Evolutionary conservation across 345 rosid species (phyloP), one percentile per base, ranked within the genome.

Genomic region (Moringa oleifera): DNA sequence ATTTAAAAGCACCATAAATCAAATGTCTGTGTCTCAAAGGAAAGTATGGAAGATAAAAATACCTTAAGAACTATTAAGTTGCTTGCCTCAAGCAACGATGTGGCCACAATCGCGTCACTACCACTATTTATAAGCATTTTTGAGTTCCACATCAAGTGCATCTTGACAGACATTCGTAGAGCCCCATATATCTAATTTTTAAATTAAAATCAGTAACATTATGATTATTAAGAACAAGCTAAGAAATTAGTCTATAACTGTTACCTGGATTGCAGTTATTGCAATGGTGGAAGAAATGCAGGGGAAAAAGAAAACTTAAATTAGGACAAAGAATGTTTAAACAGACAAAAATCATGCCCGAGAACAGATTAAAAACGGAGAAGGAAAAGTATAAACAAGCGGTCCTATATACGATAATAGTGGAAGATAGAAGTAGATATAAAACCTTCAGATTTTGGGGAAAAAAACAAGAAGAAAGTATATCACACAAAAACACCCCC

Each of bases 101-200:
- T 86, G 4, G 82, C 89, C 36, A 73, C 66, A 45, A 75, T 78
- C 61, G 79, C 74, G 74, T 86, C 92, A 20, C 64, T 75, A 66
- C 85, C 89, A 63, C 79, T 78, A 73, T 80, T 71, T 70, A 86
- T 86, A 64, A 83, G 79, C 82, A 86, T 73, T 77, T 81, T 83
- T 52, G 92, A 81, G 67, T 86, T 83, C 85, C 81, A 86, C 92
- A 83, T 86, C 77, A 86, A 71, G 78, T 68, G 77, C 71, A 86
- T 80, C 67, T 86, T 86, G 49, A 83, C 89, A 60, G 78, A 68
- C 92, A 86, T 83, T 0, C 87, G 83, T 51, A 86, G 86, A 24
- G 85, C 92, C 37, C 92, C 89, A 56, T 79, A 83, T 71, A 86
- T 78, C 92, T 86, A 69, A 45, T 61, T n/a, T n/a, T 53, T 20